Evolutionary conservation across 202 grass and related monocot genomes (phyloP).

Genomic region (Hordeum pubiflorum): DNA sequence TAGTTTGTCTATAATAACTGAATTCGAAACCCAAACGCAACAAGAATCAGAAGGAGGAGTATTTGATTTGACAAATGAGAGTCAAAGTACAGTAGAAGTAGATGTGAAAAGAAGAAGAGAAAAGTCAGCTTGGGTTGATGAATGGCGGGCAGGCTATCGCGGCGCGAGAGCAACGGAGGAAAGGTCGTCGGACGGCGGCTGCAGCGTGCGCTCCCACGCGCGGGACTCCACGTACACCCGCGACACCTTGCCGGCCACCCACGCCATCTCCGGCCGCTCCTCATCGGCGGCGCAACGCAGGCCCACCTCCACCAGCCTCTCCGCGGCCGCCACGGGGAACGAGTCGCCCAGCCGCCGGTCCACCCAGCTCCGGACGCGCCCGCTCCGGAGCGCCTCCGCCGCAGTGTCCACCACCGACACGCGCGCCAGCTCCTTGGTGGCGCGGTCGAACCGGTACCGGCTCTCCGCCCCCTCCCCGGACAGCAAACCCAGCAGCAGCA

Average conservation of each 20-base stretch:
- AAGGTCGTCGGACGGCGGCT: slow-evolving; percentile 26
- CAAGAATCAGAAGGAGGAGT: no score
- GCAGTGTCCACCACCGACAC: slow-evolving; percentile 51
- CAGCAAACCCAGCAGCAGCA: slow-evolving; percentile 54
- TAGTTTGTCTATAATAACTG: no score
- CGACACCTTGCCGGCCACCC: slow-evolving; percentile 67
- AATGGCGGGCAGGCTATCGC: slow-evolving; percentile 4
- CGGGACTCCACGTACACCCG: slow-evolving; percentile 52
- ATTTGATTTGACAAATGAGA: no score
- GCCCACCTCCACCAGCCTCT: slow-evolving; percentile 47
- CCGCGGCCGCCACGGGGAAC: slow-evolving; percentile 48
- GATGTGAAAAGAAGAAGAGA: no score
- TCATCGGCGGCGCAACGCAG: slow-evolving; percentile 34
- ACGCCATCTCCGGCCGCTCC: slow-evolving; percentile 49
- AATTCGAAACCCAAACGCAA: not conserved
- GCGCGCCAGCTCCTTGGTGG: slow-evolving; percentile 30
- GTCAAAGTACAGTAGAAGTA: no score
- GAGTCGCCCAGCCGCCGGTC: slow-evolving; percentile 65
- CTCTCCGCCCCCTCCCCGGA: slow-evolving; percentile 49
- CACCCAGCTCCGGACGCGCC: slow-evolving; percentile 49
- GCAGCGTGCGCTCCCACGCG: slow-evolving; percentile 43
- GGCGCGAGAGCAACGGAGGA: slow-evolving; percentile 50
- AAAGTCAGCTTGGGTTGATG: no score
- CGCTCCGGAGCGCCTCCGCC: slow-evolving; percentile 13
- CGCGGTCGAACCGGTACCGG: slow-evolving; percentile 45